phyloP scores from a whole-genome alignment of 2,329 filamentous ascomycete genomes.

The Phyllosticta capitalensis region DNA sequence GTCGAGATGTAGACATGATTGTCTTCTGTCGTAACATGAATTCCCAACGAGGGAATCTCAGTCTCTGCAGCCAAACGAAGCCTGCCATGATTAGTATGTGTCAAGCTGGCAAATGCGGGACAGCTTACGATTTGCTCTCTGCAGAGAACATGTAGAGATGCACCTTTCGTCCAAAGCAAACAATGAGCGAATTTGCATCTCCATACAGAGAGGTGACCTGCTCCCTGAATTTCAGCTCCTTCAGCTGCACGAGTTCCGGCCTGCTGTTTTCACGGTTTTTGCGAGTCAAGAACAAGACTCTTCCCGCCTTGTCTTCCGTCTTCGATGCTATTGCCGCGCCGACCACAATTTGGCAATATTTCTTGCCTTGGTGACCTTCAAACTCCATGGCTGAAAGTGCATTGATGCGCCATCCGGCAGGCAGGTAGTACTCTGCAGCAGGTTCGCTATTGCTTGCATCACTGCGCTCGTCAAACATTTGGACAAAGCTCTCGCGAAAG shows the following conservation, averaged over 20 bases:
- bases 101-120: too few species aligned
- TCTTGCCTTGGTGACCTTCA: conserved; percentile 42
- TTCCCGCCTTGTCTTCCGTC: conserved; percentile 32
- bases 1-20: conserved; percentile 47
- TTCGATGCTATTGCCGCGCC: conserved; percentile 29
- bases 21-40: conserved; percentile 39
- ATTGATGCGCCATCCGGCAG: conserved; percentile 49
- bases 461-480: conserved; percentile 2
- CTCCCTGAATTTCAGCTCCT: conserved; percentile 22
- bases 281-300: conserved; percentile 32
- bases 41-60: conserved; percentile 39
- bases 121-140: conserved; percentile 10
- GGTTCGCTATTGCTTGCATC: neutral
- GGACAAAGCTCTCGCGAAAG: conserved; percentile 4
- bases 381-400: conserved; percentile 57
- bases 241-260: conserved; percentile 35
- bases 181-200: conserved; percentile 14
- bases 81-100: neutral
- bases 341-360: conserved; percentile 55
- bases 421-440: conserved; percentile 46
- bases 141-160: conserved; percentile 22
- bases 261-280: neutral
- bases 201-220: conserved; percentile 25
- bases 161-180: conserved; percentile 21
- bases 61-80: conserved; percentile 19